Evolutionary conservation across 345 rosid genomes (phyloP).

Genomic region (Populus nigra): DNA sequence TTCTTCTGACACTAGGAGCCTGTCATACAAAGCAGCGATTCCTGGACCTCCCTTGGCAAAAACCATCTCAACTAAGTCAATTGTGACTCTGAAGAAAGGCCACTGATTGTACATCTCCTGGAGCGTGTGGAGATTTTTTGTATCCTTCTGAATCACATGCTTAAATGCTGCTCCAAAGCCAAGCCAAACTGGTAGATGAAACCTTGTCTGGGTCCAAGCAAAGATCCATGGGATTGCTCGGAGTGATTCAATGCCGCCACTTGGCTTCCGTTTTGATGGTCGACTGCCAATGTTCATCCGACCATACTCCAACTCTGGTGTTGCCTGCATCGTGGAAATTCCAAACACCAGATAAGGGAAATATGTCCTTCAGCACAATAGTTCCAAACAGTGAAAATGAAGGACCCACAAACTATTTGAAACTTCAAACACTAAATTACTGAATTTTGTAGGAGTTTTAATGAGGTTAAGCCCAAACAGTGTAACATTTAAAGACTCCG

Average conservation of each 20-base stretch:
- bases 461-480: not conserved
- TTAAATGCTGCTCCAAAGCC: constrained; percentile 93
- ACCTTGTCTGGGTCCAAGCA: constrained; percentile 95
- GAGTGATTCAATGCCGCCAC: constrained; percentile 93
- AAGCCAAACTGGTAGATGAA: constrained; percentile 97
- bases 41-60: constrained; percentile 96
- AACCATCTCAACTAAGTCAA: constrained; percentile 95
- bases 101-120: constrained; percentile 83
- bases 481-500: not conserved
- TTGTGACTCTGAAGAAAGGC: constrained; percentile 95
- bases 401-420: not conserved
- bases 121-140: constrained; percentile 69
- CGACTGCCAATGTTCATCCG: constrained; percentile 97
- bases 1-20: constrained; percentile 77
- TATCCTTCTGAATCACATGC: constrained; percentile 62
- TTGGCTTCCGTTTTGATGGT: constrained; percentile 93
- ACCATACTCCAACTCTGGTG: constrained; percentile 95
- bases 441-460: not conserved
- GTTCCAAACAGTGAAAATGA: not conserved
- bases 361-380: not conserved
- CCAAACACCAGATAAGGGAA: not conserved
- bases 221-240: constrained; percentile 99
- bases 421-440: not conserved
- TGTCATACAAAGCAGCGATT: constrained; percentile 77
- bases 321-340: constrained; percentile 53